Base-by-base conservation (phyloP, 306 rosid genomes). In the Heteromeles arbutifolia region DNA sequence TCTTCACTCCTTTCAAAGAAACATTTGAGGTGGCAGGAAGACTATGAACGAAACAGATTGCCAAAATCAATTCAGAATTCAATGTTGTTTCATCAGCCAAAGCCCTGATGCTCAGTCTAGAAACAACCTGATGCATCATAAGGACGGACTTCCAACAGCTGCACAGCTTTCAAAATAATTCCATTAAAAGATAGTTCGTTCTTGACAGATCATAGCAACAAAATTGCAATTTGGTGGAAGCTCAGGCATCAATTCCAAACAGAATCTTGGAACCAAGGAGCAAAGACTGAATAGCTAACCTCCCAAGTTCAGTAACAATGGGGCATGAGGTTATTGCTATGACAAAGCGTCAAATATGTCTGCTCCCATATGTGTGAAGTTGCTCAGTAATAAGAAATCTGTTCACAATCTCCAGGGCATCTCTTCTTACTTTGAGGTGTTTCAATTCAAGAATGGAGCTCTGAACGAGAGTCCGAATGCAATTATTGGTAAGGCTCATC, bases 141-240 rank as follows among this genome's bases (percentile, higher is more conserved):
- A 64, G 61, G 56, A 73, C 24, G 1, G 34, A 24, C 41, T 22
- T 21, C 67, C 25, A n/a, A 58, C 18, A 15, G 25, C 25, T 3
- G 19, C 67, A 58, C 18, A 12, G 29, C 21, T 44, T 59, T 44
- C 11, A 19, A 24, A 54, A 13, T 58, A 22, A 58, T 37, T 43
- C 77, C 69, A 19, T 61, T 74, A 43, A 74, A 43, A 65, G 43
- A 74, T 74, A 61, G 69, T 62, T 74, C 29, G 11, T 19, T 19
- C 59, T 61, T 74, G 19, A 2, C 57, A 61, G 69, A 61, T 73
- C 43, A 61, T 28, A 62, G 44, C 45, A 26, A 74, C 29, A 11
- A 59, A 74, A 45, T 61, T 11, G 69, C 39, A 4, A 59, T 39
- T 9, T 72, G 28, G 6, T 59, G 56, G 67, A 73, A 57, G 56